Evolutionary conservation across 2,329 filamentous ascomycete genomes (phyloP), one percentile per base, ranked within the genome.

Genomic region (Arachnopeziza araneosa): DNA sequence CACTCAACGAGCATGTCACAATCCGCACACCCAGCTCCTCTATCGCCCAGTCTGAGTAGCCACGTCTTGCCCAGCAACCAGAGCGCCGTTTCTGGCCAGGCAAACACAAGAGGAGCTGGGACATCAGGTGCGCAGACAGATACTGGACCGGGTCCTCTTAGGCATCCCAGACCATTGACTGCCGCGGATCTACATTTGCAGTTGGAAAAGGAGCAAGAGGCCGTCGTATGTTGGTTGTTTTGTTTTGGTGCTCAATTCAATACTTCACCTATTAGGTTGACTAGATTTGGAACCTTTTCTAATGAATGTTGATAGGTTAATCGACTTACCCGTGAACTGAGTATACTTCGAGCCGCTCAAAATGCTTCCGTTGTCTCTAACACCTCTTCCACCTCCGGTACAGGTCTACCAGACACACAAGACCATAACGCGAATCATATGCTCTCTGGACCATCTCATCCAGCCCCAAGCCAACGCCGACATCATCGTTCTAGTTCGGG

Each of bases 141-240:
- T 26, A 72, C 78, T 32, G 85, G 85, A 0, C 84, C 85, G 59
- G 90, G 89, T 0, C 93, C 93, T 3, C 77, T 96, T 68, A 85
- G 93, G 64, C 93, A 96, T 73, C 93, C 93, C 6, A 84, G 91
- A 44, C 93, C 93, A 2, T 77, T 97, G 73, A 97, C 93, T 0
- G 87, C 91, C 1, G 89, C 91, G 2, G 93, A 98, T 74, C 80
- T 98, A 63, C 92, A 97, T 74, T 80, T 90, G 61, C 86, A 96
- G 76, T 80, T 97, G 24, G 93, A 98, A 75, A 95, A 96, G 75
- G 93, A 98, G 72, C 93, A 98, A 69, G 93, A 98, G 75, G 90
- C 92, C 44, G 88, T 97, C 69, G 93, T 95, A 80, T 65, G 85
- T 77, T 30, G 2, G 30, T 12, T 23, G 51, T 50, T 24, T 24